Percentiles rank a stretch among this genome's conserved stretches.
phyloP scores from a whole-genome alignment of 2,329 filamentous ascomycete species.

The Alternaria brassicae region DNA sequence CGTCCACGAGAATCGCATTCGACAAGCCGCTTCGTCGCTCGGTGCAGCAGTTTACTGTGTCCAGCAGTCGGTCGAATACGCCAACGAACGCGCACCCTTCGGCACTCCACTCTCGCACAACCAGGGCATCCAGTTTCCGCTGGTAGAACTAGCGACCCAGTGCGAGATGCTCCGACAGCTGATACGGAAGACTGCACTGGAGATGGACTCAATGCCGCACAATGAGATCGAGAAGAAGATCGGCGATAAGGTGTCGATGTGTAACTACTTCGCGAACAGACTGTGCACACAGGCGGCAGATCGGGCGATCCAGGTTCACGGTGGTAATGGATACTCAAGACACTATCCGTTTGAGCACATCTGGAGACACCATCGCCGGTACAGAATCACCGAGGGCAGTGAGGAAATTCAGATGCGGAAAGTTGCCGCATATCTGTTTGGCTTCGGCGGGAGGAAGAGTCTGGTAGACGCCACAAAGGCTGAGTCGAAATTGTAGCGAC shows the following conservation, averaged over 20 bases:
- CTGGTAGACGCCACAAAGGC: slow-evolving; percentile 41
- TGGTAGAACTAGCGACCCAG: slow-evolving; percentile 69
- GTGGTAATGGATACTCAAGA: slow-evolving; percentile 65
- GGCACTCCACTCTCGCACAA: slow-evolving; percentile 65
- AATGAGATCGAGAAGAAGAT: slow-evolving; percentile 64
- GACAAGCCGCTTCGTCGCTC: slow-evolving; percentile 68
- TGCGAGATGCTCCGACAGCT: slow-evolving; percentile 67
- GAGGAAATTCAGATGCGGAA: slow-evolving; percentile 74
- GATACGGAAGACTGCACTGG: slow-evolving; percentile 66
- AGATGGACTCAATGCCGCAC: slow-evolving; percentile 66
- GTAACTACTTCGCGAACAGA: slow-evolving; percentile 70
- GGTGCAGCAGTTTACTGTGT: slow-evolving; percentile 68
- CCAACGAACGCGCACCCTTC: slow-evolving; percentile 62
- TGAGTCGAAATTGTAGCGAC: slow-evolving; percentile 42
- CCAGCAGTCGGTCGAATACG: slow-evolving; percentile 64
- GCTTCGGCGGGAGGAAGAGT: slow-evolving; percentile 58
- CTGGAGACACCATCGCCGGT: slow-evolving; percentile 68
- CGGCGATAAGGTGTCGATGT: slow-evolving; percentile 70
- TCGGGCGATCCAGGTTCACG: slow-evolving; percentile 68
- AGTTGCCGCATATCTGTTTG: slow-evolving; percentile 66
- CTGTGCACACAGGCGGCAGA: slow-evolving; percentile 68
- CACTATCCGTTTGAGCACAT: slow-evolving; percentile 70
- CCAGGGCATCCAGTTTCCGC: slow-evolving; percentile 69
- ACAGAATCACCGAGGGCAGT: slow-evolving; percentile 69
- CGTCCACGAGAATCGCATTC: slow-evolving; percentile 70